These are phyloP conservation scores for Coemansia sp. DNA, from an alignment of 192 early-diverging fungal genomes.

Conservation along the genomic window DNA sequence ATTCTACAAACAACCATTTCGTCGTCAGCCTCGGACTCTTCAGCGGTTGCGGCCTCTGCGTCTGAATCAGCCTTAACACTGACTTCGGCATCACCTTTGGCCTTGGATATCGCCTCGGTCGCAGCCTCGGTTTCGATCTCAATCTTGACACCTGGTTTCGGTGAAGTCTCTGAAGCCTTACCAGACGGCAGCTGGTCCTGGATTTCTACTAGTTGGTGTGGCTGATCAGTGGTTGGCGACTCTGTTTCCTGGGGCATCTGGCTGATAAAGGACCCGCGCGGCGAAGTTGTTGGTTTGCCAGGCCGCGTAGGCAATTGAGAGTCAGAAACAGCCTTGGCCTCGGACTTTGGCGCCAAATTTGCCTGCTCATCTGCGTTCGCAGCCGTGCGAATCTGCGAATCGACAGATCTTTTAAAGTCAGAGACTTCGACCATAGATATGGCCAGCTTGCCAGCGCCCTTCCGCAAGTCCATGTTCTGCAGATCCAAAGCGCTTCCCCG, in stretches of 20 bases:
- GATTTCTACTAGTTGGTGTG: background rate
- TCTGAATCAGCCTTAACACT: background rate
- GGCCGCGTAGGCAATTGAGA: background rate
- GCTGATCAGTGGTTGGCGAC: background rate
- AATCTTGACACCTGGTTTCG: background rate
- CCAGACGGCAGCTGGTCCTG: background rate
- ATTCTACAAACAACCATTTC: conserved; percentile 75
- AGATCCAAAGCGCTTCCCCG: conserved; percentile 6
- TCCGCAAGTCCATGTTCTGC: background rate
- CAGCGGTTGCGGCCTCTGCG: background rate
- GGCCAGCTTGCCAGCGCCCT: background rate
- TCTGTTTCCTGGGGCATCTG: conserved; percentile 4
- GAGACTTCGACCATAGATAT: background rate
- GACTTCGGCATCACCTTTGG: background rate
- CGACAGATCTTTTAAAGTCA: background rate
- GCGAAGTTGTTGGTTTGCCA: background rate
- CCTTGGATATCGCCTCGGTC: background rate
- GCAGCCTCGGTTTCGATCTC: background rate
- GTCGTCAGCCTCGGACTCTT: conserved; percentile 11
- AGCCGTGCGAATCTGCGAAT: background rate
- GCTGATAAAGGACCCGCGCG: conserved; percentile 5
- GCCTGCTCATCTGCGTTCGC: background rate
- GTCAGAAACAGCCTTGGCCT: background rate
- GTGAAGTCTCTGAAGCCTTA: background rate
- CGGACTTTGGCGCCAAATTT: background rate